Conservation (phyloP, 2,329 filamentous ascomycete species). For the Curvularia verruculosa region DNA sequence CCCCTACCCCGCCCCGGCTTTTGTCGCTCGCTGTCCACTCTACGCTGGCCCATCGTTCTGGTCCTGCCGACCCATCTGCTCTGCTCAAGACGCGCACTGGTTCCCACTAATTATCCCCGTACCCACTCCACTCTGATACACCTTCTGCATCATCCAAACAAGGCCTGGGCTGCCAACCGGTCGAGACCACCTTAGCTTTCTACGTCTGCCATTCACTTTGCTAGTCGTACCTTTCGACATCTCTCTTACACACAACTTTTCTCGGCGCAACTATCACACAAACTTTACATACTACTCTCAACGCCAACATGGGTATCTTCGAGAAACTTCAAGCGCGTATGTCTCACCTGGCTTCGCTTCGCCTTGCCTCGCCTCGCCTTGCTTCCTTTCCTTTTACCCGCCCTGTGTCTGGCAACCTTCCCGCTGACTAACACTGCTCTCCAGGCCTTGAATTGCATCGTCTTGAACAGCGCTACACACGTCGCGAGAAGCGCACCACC, state of each 20-base stretch:
- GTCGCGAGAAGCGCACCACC: slow-evolving; percentile 85
- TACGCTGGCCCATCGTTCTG: background rate
- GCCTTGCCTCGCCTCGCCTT: slow-evolving; percentile 8
- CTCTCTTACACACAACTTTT: slow-evolving; percentile 13
- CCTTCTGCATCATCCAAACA: slow-evolving; percentile 31
- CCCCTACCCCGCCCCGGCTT: slow-evolving; percentile 4
- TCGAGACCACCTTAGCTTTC: slow-evolving; percentile 13
- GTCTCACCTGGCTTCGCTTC: slow-evolving; percentile 20
- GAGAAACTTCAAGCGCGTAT: slow-evolving; percentile 51
- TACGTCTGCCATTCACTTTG: slow-evolving; percentile 26
- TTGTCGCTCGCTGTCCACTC: slow-evolving; percentile 8
- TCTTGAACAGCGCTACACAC: slow-evolving; percentile 93
- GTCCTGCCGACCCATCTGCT: background rate
- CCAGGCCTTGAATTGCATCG: slow-evolving; percentile 86
- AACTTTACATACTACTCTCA: slow-evolving; percentile 14
- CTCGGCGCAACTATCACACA: slow-evolving; percentile 13
- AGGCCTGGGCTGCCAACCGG: slow-evolving; percentile 26
- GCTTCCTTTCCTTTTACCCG: background rate
- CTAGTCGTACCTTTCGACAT: slow-evolving; percentile 14
- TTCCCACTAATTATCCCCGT: slow-evolving; percentile 2
- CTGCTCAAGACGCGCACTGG: slow-evolving; percentile 3
- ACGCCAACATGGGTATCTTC: slow-evolving; percentile 48
- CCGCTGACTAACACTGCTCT: slow-evolving; percentile 9
- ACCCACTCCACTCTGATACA: slow-evolving; percentile 19
- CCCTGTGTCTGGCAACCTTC: slow-evolving; percentile 2